A percentile compares a stretch with the other conserved stretches of the same genome.
Evolutionary conservation across 495 filamentous ascomycete genomes (phyloP).

Genomic region (Mycothermus thermophilus): DNA sequence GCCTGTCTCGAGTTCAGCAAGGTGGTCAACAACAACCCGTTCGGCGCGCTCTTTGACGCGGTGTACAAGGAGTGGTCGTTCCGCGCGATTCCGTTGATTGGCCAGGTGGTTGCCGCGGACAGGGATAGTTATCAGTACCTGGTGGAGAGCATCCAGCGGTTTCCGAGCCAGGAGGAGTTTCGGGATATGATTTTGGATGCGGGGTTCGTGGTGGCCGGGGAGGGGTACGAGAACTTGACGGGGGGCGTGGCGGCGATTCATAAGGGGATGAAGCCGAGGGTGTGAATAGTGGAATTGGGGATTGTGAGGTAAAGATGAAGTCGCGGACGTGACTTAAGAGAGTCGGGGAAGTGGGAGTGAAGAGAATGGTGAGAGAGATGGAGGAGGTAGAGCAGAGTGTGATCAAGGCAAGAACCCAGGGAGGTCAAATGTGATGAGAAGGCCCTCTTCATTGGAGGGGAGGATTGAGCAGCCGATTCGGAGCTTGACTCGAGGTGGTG

Average conservation of each 20-base stretch:
- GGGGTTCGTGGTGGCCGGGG: conserved; percentile 71
- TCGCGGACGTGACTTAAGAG: too few species aligned
- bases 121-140: conserved; percentile 95
- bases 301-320: too few species aligned
- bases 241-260: conserved; percentile 90
- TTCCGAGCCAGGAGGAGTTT: conserved; percentile 76
- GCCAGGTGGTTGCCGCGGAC: conserved; percentile 88
- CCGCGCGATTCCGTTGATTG: conserved; percentile 82
- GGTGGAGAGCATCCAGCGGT: conserved; percentile 92
- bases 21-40: conserved; percentile 51
- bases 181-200: conserved; percentile 75
- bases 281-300: background rate
- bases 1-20: conserved; percentile 94
- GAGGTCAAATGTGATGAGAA: too few species aligned
- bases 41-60: conserved; percentile 60
- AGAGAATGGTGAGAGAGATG: background rate
- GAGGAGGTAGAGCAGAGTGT: background rate
- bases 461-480: too few species aligned
- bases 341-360: background rate
- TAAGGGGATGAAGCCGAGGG: conserved; percentile 80
- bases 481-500: too few species aligned
- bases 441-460: too few species aligned
- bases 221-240: conserved; percentile 77
- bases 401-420: too few species aligned
- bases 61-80: conserved; percentile 96